A percentile compares a stretch with the other conserved stretches of the same genome.
Evolutionary conservation across 139 green algal species (phyloP).

Genomic region (Chlamydomonas sphaeroides): DNA sequence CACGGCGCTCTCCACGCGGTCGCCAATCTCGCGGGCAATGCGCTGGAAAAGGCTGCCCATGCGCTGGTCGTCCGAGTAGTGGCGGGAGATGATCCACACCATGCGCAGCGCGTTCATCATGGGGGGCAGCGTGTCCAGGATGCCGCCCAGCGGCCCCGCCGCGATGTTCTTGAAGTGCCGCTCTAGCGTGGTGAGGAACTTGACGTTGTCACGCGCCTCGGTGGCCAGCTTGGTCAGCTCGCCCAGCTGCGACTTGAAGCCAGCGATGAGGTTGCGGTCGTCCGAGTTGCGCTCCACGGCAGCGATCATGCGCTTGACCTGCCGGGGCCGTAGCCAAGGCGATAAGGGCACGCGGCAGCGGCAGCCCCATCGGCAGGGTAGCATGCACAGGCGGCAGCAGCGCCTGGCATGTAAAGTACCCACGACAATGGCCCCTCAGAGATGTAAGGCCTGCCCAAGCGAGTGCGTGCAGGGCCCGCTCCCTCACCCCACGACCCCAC

Average conservation of each 20-base stretch:
- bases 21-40: conserved; percentile 79
- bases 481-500: conserved; percentile 53
- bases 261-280: conserved; percentile 79
- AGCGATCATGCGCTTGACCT: conserved; percentile 64
- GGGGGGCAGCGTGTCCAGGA: conserved; percentile 83
- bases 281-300: conserved; percentile 68
- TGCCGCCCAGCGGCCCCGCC: conserved; percentile 62
- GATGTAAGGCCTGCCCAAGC: too few relatives aligned
- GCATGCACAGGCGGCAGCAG: too few relatives aligned
- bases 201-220: conserved; percentile 92
- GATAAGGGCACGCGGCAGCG: neutral
- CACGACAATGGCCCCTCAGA: too few relatives aligned
- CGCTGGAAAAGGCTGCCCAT: conserved; percentile 91
- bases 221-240: conserved; percentile 81
- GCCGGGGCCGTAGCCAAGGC: too few relatives aligned
- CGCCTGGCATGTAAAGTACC: too few relatives aligned
- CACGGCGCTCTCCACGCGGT: conserved; percentile 76
- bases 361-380: too few relatives aligned
- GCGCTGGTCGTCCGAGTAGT: conserved; percentile 86
- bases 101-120: conserved; percentile 93
- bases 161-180: conserved; percentile 88
- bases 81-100: conserved; percentile 92
- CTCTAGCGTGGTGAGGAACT: conserved; percentile 93
- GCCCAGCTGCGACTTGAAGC: conserved; percentile 71
- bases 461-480: too few relatives aligned